Evolutionary conservation across 2,329 filamentous ascomycete genomes (phyloP).

Genomic region (Talaromyces islandicus): DNA sequence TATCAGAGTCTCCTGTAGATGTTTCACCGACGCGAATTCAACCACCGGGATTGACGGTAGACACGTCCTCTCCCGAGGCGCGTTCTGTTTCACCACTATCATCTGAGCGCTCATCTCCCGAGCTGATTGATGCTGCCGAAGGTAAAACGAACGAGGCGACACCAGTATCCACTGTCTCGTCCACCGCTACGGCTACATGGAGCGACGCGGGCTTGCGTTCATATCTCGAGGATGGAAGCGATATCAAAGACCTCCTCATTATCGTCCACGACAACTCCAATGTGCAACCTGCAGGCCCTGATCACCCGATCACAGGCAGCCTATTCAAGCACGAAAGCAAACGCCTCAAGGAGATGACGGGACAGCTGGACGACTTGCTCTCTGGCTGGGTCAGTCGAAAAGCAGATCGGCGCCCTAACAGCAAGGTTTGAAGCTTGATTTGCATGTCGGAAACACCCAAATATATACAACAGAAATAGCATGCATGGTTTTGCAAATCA

Average conservation of each 20-base stretch:
- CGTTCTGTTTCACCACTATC: constrained; percentile 54
- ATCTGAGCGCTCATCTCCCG: constrained; percentile 51
- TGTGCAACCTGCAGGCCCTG: constrained; percentile 68
- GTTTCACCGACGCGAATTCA: constrained; percentile 49
- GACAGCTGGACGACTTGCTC: constrained; percentile 81
- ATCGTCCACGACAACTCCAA: constrained; percentile 91
- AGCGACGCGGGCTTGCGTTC: constrained; percentile 78
- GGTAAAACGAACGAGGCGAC: constrained; percentile 33
- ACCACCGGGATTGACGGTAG: constrained; percentile 62
- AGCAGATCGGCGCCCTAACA: constrained; percentile 18
- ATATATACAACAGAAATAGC: constrained; percentile 1
- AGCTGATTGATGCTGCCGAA: constrained; percentile 20
- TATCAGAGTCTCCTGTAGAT: constrained; percentile 64
- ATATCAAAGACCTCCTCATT: constrained; percentile 82
- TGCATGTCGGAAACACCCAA: background rate
- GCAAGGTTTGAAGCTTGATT: constrained; percentile 12
- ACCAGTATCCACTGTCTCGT: constrained; percentile 50
- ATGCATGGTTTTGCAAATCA: background rate
- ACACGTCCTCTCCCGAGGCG: constrained; percentile 66
- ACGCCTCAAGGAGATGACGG: constrained; percentile 78
- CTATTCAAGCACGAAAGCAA: constrained; percentile 85
- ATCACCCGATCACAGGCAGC: constrained; percentile 75
- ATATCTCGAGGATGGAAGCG: constrained; percentile 84
- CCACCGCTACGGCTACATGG: constrained; percentile 60
- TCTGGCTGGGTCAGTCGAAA: constrained; percentile 65